phyloP scores from a whole-genome alignment of 1,284 basidiomycete species.

The Puccinia horiana region DNA sequence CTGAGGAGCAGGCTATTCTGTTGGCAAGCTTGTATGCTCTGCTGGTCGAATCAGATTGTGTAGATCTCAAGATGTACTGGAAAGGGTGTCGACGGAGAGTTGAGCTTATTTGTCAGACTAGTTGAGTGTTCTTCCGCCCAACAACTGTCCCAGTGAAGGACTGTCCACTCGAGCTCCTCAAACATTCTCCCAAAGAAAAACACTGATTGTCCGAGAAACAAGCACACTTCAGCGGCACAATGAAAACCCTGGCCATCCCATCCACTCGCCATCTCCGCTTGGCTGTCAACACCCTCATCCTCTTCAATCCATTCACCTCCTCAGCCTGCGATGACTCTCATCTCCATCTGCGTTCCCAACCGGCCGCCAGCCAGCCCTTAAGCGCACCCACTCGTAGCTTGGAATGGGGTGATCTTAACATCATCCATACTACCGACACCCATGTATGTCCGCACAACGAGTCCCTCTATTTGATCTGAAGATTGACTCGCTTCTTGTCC shows the following conservation, averaged over 20 bases:
- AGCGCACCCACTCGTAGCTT: constrained; percentile 61
- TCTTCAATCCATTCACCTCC: constrained; percentile 6
- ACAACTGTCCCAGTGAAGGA: neutral
- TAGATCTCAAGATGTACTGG: neutral
- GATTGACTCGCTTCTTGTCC: neutral
- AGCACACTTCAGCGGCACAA: too few species aligned
- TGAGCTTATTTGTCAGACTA: neutral
- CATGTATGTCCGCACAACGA: constrained; percentile 62
- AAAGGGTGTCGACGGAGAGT: neutral
- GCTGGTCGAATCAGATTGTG: too few species aligned
- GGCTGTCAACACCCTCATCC: neutral
- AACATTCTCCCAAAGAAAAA: too few species aligned
- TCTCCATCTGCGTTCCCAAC: constrained; percentile 33
- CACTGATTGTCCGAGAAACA: too few species aligned
- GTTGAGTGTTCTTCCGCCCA: constrained; percentile 12
- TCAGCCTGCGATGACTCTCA: constrained; percentile 13
- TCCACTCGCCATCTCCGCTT: neutral
- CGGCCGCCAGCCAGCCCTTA: constrained; percentile 13
- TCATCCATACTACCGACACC: constrained; percentile 77
- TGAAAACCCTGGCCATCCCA: neutral
- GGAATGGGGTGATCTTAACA: constrained; percentile 74
- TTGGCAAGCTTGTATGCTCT: too few species aligned
- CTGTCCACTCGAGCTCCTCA: too few species aligned
- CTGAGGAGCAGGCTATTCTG: too few species aligned
- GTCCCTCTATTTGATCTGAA: neutral